phyloP scores from a whole-genome alignment of 352 stramenopile species.

The Phytophthora nicotianae region DNA sequence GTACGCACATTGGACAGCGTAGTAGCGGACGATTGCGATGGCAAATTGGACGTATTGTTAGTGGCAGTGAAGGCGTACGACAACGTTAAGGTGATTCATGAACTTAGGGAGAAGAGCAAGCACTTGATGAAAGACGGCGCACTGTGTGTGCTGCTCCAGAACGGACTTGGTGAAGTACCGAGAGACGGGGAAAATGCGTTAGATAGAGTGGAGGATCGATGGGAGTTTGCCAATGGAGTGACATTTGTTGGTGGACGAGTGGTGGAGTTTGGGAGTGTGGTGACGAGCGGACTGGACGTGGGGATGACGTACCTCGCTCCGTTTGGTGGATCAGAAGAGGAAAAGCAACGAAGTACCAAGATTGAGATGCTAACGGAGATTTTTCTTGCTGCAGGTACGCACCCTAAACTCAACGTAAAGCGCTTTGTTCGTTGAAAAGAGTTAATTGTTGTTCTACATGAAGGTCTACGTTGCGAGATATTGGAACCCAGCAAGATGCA shows the following conservation, averaged over 20 bases:
- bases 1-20: conserved; percentile 37
- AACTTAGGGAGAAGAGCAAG: conserved; percentile 35
- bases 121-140: conserved; percentile 52
- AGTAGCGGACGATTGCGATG: neutral
- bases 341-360: conserved; percentile 13
- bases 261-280: conserved; percentile 45
- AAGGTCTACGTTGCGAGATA: conserved; percentile 53
- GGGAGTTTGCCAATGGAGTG: conserved; percentile 64
- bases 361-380: conserved; percentile 39
- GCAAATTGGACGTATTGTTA: conserved; percentile 60
- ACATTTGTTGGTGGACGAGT: conserved; percentile 68
- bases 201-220: conserved; percentile 13
- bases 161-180: conserved; percentile 59
- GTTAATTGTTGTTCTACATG: neutral
- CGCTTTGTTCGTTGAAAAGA: neutral
- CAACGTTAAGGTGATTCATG: conserved; percentile 41
- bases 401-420: neutral
- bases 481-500: conserved; percentile 55
- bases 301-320: conserved; percentile 63
- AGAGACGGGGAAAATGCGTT: neutral
- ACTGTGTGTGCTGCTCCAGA: conserved; percentile 70
- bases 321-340: conserved; percentile 11
- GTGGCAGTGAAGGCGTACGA: conserved; percentile 77
- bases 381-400: conserved; percentile 48
- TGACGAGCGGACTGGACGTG: conserved; percentile 51